Conservation (phyloP, 768 basidiomycete genomes). For the Infundibulicybe gibba region DNA sequence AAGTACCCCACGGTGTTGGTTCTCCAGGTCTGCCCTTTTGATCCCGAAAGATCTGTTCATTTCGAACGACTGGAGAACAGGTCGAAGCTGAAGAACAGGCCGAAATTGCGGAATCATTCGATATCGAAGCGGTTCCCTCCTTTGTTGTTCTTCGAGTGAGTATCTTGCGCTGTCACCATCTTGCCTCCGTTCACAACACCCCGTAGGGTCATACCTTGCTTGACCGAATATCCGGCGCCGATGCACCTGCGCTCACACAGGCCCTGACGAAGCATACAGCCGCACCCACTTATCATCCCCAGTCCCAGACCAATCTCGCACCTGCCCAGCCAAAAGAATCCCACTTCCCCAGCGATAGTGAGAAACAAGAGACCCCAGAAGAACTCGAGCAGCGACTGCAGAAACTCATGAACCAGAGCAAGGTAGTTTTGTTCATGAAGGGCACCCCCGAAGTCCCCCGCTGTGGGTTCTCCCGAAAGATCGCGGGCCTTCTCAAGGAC, state of each 20-base stretch:
- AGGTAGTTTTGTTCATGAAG: constrained; percentile 90
- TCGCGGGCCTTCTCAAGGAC: constrained; percentile 62
- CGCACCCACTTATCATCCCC: constrained; percentile 32
- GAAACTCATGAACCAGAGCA: constrained; percentile 72
- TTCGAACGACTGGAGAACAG: constrained; percentile 28
- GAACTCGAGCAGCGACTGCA: constrained; percentile 64
- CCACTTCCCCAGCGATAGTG: constrained; percentile 9
- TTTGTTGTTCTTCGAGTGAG: constrained; percentile 79
- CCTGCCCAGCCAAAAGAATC: constrained; percentile 28
- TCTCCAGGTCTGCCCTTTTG: constrained; percentile 51
- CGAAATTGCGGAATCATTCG: constrained; percentile 91
- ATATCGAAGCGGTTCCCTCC: constrained; percentile 84
- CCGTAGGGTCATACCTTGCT: constrained; percentile 86
- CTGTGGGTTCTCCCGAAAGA: constrained; percentile 84
- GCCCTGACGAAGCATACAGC: constrained; percentile 57
- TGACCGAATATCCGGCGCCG: constrained; percentile 73
- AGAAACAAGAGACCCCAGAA: constrained; percentile 52
- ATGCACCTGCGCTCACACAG: constrained; percentile 59
- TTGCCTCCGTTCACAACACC: neutral
- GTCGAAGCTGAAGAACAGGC: constrained; percentile 78
- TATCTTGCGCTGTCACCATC: constrained; percentile 2
- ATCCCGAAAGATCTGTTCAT: neutral
- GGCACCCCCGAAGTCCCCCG: constrained; percentile 73
- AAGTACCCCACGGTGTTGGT: constrained; percentile 70
- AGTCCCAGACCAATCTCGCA: constrained; percentile 45